phyloP scores from a whole-genome alignment of 2,329 filamentous ascomycete species.

The Trichophyton rubrum region DNA sequence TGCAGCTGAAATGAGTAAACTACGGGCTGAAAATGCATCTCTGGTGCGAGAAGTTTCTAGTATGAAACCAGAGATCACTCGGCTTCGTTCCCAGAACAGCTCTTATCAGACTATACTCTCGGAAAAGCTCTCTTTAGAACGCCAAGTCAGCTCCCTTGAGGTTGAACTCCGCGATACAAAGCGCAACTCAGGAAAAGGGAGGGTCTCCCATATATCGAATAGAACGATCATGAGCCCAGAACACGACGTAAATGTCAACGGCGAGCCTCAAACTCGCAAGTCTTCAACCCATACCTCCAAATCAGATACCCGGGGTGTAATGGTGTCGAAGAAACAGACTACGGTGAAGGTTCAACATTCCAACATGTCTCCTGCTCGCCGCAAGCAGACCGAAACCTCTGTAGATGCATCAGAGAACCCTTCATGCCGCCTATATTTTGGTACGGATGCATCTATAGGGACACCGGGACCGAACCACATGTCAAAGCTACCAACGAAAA shows the following conservation, averaged over 20 bases:
- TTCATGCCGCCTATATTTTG: not conserved
- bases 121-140: constrained; percentile 69
- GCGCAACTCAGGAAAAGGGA: constrained; percentile 23
- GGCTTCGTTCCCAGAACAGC: constrained; percentile 45
- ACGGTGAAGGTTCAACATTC: constrained; percentile 24
- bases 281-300: constrained; percentile 22
- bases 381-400: not conserved
- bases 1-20: constrained; percentile 56
- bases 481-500: constrained; percentile 46
- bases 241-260: not conserved
- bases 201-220: not conserved
- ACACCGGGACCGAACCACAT: constrained; percentile 39
- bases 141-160: constrained; percentile 63
- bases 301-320: constrained; percentile 15
- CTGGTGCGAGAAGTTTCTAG: constrained; percentile 47
- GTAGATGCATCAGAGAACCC: not conserved
- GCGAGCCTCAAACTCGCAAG: not conserved
- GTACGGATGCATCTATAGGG: constrained; percentile 23
- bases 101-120: constrained; percentile 56
- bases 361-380: constrained; percentile 25
- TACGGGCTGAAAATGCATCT: constrained; percentile 53
- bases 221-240: not conserved
- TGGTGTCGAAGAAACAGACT: constrained; percentile 21
- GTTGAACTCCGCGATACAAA: constrained; percentile 75
- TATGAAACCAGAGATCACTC: constrained; percentile 50